phyloP scores from a whole-genome alignment of 2,329 filamentous ascomycete genomes.

The Saccharata proteae region DNA sequence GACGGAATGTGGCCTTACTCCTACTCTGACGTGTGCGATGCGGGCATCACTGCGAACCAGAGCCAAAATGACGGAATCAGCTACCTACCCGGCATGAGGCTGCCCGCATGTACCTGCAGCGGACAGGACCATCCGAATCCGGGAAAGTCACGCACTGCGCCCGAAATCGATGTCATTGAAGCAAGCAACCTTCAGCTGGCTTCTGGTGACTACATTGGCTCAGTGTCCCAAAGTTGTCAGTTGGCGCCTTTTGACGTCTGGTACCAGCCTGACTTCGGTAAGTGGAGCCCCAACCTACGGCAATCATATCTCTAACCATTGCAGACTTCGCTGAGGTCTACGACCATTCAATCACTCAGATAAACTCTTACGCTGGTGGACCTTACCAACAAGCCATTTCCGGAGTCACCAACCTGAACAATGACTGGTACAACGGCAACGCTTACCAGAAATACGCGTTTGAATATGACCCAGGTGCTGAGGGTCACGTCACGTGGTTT shows the following conservation, averaged over 20 bases:
- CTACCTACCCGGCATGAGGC: slow-evolving; percentile 55
- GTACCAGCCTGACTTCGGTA: slow-evolving; percentile 48
- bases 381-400: slow-evolving; percentile 45
- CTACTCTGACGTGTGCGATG: slow-evolving; percentile 56
- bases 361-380: slow-evolving; percentile 43
- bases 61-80: slow-evolving; percentile 55
- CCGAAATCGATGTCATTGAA: slow-evolving; percentile 62
- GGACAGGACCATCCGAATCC: slow-evolving; percentile 53
- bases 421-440: slow-evolving; percentile 42
- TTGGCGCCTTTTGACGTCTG: slow-evolving; percentile 59
- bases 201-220: slow-evolving; percentile 41
- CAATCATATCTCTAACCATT: slow-evolving; percentile 10
- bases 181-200: slow-evolving; percentile 46
- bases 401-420: slow-evolving; percentile 43
- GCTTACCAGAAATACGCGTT: slow-evolving; percentile 44
- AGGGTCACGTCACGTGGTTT: slow-evolving; percentile 56
- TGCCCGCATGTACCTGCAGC: slow-evolving; percentile 55
- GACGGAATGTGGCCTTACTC: slow-evolving; percentile 67
- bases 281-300: slow-evolving; percentile 7
- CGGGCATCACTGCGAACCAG: slow-evolving; percentile 60
- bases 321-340: slow-evolving; percentile 53
- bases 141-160: slow-evolving; percentile 53
- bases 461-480: slow-evolving; percentile 44
- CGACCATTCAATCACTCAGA: slow-evolving; percentile 37
- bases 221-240: slow-evolving; percentile 55